Conservation (phyloP, 2,329 filamentous ascomycete species). For the Nigrospora oryzae region DNA sequence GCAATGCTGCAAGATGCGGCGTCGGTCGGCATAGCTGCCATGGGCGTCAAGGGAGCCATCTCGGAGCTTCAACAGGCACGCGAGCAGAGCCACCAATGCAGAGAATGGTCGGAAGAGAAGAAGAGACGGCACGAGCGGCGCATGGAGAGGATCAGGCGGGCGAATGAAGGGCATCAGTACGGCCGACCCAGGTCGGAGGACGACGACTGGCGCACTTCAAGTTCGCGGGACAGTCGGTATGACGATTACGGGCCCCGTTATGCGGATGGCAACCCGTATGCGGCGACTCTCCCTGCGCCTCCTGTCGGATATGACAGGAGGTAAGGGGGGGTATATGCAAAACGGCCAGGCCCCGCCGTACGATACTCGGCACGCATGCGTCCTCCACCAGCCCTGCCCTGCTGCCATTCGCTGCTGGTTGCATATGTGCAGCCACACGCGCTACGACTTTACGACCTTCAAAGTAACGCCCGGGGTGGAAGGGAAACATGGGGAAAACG, state of each 20-base stretch:
- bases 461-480: conserved; percentile 3
- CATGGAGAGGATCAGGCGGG: conserved; percentile 24
- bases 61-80: conserved; percentile 48
- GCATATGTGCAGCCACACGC: neutral
- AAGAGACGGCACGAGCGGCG: conserved; percentile 39
- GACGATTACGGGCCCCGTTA: conserved; percentile 34
- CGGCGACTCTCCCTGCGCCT: conserved; percentile 31
- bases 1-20: conserved; percentile 49
- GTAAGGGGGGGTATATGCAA: conserved; percentile 13
- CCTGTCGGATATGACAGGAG: conserved; percentile 27
- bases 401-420: neutral
- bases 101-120: conserved; percentile 40
- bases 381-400: conserved; percentile 4
- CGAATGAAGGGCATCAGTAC: conserved; percentile 16
- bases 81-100: conserved; percentile 38
- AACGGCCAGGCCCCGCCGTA: too few species aligned
- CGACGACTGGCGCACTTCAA: conserved; percentile 15
- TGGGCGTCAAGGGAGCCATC: conserved; percentile 49
- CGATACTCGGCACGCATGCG: neutral
- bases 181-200: conserved; percentile 33
- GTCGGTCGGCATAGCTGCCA: conserved; percentile 48
- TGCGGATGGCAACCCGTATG: conserved; percentile 38
- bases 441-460: conserved; percentile 15
- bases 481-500: conserved; percentile 7
- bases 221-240: conserved; percentile 25